Evolutionary conservation across 768 basidiomycete species (phyloP), one percentile per base, ranked within the genome.

Genomic region (Hericium coralloides): DNA sequence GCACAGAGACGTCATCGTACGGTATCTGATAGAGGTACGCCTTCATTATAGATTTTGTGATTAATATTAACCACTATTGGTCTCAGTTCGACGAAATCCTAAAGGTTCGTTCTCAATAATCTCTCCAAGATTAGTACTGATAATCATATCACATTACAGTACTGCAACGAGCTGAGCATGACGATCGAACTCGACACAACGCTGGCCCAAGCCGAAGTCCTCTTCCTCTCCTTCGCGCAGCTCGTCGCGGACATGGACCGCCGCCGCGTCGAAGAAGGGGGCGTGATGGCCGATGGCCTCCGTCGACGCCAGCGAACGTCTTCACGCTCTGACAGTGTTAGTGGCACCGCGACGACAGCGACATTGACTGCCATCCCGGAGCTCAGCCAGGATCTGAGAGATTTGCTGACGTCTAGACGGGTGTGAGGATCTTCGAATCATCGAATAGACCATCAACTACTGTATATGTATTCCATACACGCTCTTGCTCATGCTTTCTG

Each of bases 101-200:
- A 58, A 87, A 88, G 78, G 84, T 82, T 55, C 26, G 72, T 61
- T 12, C 31, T 31, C 31, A 6, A 4, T 31, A 6, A 31, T 31
- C 31, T 31, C 10, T 6, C 1, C 31, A 7, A 31, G 6, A 31
- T 6, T 1, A 31, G 10, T 8, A 6, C 5, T 31, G 0, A 31
- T 31, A 8, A 31, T 31, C 31, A 31, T 9, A 31, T 31, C 31
- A 2, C 26, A 39, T 36, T 47, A 37, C 62, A 88, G 85, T 97
- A 95, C 65, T 92, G 90, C 75, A 95, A 95, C 66, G 92, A 95
- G 64, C 82, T 95, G 59, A 91, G 88, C 71, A 92, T 92, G 87
- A 92, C 93, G 53, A 95, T 99, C 63, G 97, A 98, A 68, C 81
- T 98, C n/a, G 89, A 97, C 68, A 84, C 87, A 0, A 95, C 97